Evolutionary conservation across 2,329 filamentous ascomycete species (phyloP).

Genomic region (Rhexocercosporidium sp.): DNA sequence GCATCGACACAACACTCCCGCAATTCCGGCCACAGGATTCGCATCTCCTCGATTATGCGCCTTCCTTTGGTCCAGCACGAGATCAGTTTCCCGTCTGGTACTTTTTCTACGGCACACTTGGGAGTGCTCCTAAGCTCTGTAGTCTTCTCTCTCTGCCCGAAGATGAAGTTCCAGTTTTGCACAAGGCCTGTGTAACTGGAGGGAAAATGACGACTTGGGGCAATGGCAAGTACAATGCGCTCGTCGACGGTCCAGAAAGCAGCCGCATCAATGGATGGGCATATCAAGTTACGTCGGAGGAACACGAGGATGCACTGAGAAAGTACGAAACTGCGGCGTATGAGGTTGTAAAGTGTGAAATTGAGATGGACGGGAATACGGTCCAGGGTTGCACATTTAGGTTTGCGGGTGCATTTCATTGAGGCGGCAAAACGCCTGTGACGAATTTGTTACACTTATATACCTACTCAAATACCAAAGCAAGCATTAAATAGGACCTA

Average conservation of each 20-base stretch:
- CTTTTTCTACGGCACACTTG: slow-evolving; percentile 50
- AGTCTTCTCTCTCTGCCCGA: slow-evolving; percentile 40
- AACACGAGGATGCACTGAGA: slow-evolving; percentile 43
- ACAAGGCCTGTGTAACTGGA: slow-evolving; percentile 39
- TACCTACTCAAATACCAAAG: slow-evolving; percentile 12
- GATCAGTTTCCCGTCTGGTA: slow-evolving; percentile 45
- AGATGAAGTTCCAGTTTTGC: slow-evolving; percentile 29
- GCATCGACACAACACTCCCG: slow-evolving; percentile 39
- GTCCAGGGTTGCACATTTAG: slow-evolving; percentile 39
- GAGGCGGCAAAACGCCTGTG: slow-evolving; percentile 2
- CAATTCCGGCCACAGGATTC: slow-evolving; percentile 31
- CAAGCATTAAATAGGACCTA: slow-evolving; percentile 1
- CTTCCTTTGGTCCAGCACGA: slow-evolving; percentile 10
- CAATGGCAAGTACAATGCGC: slow-evolving; percentile 45
- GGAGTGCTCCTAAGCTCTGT: slow-evolving; percentile 31
- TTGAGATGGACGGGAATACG: slow-evolving; percentile 30
- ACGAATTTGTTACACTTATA: slow-evolving; percentile 14
- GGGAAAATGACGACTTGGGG: slow-evolving; percentile 45
- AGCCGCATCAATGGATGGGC: slow-evolving; percentile 39
- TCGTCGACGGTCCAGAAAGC: slow-evolving; percentile 41
- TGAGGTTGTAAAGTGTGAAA: slow-evolving; percentile 45
- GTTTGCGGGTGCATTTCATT: slow-evolving; percentile 24
- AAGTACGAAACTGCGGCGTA: slow-evolving; percentile 47
- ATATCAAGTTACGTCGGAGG: slow-evolving; percentile 40
- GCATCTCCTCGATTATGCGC: slow-evolving; percentile 4